Evolutionary conservation across 768 basidiomycete genomes (phyloP).

Genomic region (Lanmaoa rubissima): DNA sequence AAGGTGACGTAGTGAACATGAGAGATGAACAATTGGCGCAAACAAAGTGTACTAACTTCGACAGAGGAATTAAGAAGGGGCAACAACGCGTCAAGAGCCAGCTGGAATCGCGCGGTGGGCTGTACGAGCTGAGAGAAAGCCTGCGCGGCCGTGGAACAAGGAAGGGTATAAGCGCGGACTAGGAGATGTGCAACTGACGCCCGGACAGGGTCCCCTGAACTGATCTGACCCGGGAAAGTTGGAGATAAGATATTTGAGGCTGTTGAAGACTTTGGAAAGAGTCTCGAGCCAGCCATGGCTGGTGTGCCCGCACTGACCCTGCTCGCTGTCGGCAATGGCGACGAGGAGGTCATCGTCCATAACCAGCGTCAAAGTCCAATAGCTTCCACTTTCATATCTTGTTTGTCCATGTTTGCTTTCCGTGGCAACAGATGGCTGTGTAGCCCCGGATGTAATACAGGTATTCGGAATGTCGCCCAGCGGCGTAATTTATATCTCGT

Average conservation of each 20-base stretch:
- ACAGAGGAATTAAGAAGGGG: constrained; percentile 60
- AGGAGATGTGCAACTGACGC: constrained; percentile 69
- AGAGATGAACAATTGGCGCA: constrained; percentile 14
- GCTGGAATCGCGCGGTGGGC: constrained; percentile 74
- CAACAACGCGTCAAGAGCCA: constrained; percentile 79
- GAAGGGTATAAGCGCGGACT: constrained; percentile 60
- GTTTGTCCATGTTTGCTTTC: constrained; percentile 18
- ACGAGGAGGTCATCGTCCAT: constrained; percentile 36
- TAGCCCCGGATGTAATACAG: neutral
- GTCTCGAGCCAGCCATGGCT: constrained; percentile 31
- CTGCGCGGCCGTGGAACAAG: constrained; percentile 75
- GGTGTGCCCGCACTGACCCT: constrained; percentile 26
- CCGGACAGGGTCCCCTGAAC: constrained; percentile 45
- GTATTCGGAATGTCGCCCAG: neutral
- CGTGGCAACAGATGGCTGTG: constrained; percentile 24
- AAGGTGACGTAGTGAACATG: constrained; percentile 14
- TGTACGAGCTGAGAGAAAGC: constrained; percentile 76
- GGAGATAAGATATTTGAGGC: constrained; percentile 37
- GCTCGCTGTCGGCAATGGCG: constrained; percentile 32
- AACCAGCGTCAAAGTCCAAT: constrained; percentile 14
- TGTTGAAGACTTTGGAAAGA: constrained; percentile 31
- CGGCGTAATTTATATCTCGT: neutral
- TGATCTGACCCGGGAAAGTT: constrained; percentile 30
- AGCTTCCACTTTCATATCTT: neutral
- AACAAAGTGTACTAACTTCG: constrained; percentile 45